Evolutionary conservation across 2,329 filamentous ascomycete species (phyloP).

Genomic region (Rhinocladiella similis): DNA sequence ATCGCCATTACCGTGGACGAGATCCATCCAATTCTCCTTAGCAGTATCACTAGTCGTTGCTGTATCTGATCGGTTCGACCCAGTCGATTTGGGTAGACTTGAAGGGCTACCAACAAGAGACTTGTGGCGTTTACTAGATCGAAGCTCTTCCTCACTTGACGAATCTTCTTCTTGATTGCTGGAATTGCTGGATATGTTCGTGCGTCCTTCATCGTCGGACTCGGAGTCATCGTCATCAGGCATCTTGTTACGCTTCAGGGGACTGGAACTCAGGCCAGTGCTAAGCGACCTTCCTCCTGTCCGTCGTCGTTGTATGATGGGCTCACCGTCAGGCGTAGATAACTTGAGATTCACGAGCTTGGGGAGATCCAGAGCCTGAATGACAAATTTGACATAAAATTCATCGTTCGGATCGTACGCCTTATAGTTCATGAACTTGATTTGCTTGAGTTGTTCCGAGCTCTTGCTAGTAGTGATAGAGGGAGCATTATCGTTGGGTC

Average conservation of each 20-base stretch:
- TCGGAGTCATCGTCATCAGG: background rate
- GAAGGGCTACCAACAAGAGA: too few relatives aligned
- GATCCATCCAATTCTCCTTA: too few relatives aligned
- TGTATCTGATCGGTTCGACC: too few relatives aligned
- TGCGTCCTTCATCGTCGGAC: background rate
- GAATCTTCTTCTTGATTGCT: background rate
- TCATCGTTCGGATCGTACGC: constrained; percentile 10
- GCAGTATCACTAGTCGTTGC: too few relatives aligned
- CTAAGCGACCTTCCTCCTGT: too few relatives aligned
- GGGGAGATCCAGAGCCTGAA: constrained; percentile 18
- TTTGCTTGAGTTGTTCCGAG: background rate
- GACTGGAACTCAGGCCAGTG: background rate
- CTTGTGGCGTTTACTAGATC: too few relatives aligned
- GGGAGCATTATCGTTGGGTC: background rate
- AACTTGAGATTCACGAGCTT: constrained; percentile 73
- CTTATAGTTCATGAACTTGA: background rate
- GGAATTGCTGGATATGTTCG: background rate
- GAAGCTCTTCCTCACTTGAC: background rate
- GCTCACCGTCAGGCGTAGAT: constrained; percentile 74
- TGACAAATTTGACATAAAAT: constrained; percentile 16
- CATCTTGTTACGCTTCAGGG: constrained; percentile 6
- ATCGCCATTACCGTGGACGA: too few relatives aligned
- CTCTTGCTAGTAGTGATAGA: background rate
- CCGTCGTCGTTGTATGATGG: background rate
- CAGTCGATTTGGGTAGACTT: too few relatives aligned